phyloP scores from a whole-genome alignment of 176 grass and related monocot genomes.

The Carex cristatella region DNA sequence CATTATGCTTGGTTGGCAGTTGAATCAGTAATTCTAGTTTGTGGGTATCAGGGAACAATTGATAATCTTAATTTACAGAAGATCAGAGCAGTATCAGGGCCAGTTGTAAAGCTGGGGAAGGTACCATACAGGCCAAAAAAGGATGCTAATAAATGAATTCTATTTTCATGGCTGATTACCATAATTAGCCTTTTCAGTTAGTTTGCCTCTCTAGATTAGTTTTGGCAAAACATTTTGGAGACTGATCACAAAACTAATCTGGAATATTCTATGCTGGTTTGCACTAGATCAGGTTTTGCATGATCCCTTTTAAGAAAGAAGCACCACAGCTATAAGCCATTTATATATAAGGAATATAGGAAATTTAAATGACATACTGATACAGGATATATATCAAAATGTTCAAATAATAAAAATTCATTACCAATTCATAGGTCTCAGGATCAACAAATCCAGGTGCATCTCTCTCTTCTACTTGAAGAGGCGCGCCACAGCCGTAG shows the following conservation, averaged over 20 bases:
- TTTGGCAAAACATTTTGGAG: not conserved
- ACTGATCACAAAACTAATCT: not conserved
- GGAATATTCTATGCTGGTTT: not conserved
- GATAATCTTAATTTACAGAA: not conserved
- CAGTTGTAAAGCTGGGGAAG: not conserved
- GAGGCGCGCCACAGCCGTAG: constrained; percentile 88
- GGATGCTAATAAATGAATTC: not conserved
- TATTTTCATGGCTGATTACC: not conserved
- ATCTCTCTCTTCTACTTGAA: constrained; percentile 57
- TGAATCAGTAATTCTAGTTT: not conserved
- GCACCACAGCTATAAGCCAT: not conserved
- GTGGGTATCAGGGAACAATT: not conserved
- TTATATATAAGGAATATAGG: not conserved
- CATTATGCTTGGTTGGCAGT: not conserved
- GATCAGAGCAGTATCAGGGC: not conserved
- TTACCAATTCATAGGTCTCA: constrained; percentile 66
- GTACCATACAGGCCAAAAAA: not conserved
- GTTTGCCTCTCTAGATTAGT: not conserved
- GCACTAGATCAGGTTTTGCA: not conserved
- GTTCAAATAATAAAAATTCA: not conserved
- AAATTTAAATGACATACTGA: not conserved
- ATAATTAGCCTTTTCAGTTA: not conserved
- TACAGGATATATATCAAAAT: not conserved
- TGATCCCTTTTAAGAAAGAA: not conserved
- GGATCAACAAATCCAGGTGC: constrained; percentile 69